These are phyloP conservation scores for Alternaria incomplexa DNA, from an alignment of 2,329 filamentous ascomycete species.

Conservation along the genomic window DNA sequence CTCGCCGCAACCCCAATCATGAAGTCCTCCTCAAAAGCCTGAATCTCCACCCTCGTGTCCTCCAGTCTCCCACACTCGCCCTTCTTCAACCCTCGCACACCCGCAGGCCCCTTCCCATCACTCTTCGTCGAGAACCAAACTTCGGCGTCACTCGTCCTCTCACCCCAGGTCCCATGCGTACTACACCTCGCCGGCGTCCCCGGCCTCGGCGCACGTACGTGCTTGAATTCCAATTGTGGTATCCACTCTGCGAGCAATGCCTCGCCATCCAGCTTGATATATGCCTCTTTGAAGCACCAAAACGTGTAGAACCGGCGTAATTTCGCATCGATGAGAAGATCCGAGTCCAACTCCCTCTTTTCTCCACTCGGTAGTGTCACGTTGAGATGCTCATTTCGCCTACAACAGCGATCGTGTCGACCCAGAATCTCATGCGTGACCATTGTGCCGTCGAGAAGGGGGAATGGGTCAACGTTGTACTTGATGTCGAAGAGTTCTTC, in stretches of 20 bases:
- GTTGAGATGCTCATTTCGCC: conserved; percentile 47
- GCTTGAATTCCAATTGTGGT: conserved; percentile 70
- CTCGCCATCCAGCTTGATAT: conserved; percentile 83
- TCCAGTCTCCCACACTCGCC: conserved; percentile 43
- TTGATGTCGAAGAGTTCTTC: conserved; percentile 70
- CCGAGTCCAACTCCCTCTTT: conserved; percentile 48
- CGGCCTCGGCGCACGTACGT: conserved; percentile 59
- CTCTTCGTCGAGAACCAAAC: conserved; percentile 56
- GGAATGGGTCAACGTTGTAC: conserved; percentile 54
- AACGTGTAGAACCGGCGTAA: conserved; percentile 76
- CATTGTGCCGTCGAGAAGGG: conserved; percentile 53
- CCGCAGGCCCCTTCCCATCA: conserved; percentile 17
- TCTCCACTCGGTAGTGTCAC: conserved; percentile 47
- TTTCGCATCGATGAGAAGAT: conserved; percentile 63
- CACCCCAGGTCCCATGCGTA: conserved; percentile 55
- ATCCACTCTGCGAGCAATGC: conserved; percentile 78
- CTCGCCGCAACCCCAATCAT: conserved; percentile 63
- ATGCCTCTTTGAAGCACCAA: conserved; percentile 81
- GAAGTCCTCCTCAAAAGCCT: conserved; percentile 64
- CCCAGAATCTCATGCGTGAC: conserved; percentile 51
- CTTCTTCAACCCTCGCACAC: background rate
- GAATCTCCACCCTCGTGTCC: conserved; percentile 63
- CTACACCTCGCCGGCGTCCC: conserved; percentile 52
- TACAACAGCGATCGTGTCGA: conserved; percentile 52
- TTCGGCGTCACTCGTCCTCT: conserved; percentile 55